phyloP scores from a whole-genome alignment of 768 basidiomycete genomes.

The Tricholoma matsutake region DNA sequence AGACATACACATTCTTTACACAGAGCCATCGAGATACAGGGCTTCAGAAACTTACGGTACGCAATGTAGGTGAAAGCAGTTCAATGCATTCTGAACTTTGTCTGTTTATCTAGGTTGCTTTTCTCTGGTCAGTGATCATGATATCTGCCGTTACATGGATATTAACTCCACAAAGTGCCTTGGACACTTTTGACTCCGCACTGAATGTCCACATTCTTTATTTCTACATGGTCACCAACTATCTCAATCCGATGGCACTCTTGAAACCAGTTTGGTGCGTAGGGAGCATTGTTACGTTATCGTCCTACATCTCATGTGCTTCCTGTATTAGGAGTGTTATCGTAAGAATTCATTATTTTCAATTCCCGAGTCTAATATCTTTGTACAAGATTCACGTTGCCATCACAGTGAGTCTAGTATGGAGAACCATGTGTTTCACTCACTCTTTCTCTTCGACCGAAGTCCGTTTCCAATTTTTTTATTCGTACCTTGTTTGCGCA shows the following conservation, averaged over 20 bases:
- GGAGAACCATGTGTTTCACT: not conserved
- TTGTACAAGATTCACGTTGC: slow-evolving; percentile 46
- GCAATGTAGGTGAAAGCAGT: not conserved
- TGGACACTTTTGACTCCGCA: slow-evolving; percentile 56
- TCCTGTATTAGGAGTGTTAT: slow-evolving; percentile 43
- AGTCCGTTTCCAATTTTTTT: slow-evolving; percentile 50
- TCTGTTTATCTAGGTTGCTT: slow-evolving; percentile 27
- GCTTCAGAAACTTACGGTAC: slow-evolving; percentile 36
- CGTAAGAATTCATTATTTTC: slow-evolving; percentile 29
- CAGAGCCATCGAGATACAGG: slow-evolving; percentile 31
- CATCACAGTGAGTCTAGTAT: slow-evolving; percentile 41
- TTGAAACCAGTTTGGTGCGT: slow-evolving; percentile 46
- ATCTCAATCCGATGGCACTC: slow-evolving; percentile 44
- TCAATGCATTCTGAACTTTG: not conserved
- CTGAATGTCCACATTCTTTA: slow-evolving; percentile 56
- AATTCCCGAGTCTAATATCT: not conserved
- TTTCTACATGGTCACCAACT: slow-evolving; percentile 56
- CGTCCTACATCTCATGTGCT: not conserved
- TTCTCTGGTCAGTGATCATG: slow-evolving; percentile 29
- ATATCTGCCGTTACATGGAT: not conserved
- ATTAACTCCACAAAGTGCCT: slow-evolving; percentile 28
- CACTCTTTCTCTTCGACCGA: not conserved
- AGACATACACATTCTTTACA: slow-evolving; percentile 51
- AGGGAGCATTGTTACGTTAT: not conserved
- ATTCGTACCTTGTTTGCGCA: slow-evolving; percentile 50